These are phyloP conservation scores for Polyporus arcularius DNA, from an alignment of 768 basidiomycete genomes.

Conservation along the genomic window DNA sequence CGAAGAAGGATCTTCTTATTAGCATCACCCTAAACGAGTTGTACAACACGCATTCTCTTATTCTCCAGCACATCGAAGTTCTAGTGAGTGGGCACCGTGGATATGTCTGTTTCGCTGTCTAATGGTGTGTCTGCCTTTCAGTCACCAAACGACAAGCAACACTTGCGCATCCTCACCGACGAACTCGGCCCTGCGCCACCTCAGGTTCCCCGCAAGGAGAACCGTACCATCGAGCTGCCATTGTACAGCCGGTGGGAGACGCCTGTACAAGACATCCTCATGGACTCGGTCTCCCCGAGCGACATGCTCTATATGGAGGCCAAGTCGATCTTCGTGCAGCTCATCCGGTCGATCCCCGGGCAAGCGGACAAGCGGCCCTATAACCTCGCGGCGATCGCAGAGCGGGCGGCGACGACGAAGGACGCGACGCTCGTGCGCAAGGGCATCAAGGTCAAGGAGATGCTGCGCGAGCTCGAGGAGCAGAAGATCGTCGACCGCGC, in stretches of 20 bases:
- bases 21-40: constrained; percentile 98
- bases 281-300: constrained; percentile 95
- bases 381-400: constrained; percentile 85
- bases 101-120: neutral
- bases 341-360: constrained; percentile 91
- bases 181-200: constrained; percentile 92
- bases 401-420: constrained; percentile 95
- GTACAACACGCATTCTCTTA: constrained; percentile 97
- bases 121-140: constrained; percentile 32
- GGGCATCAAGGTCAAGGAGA: constrained; percentile 99
- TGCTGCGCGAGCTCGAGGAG: constrained; percentile 95
- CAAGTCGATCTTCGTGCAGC: constrained; percentile 98
- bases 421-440: constrained; percentile 93
- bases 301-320: constrained; percentile 99
- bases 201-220: constrained; percentile 98
- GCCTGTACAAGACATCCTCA: constrained; percentile 95
- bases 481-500: constrained; percentile 76
- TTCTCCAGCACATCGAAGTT: constrained; percentile 92
- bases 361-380: constrained; percentile 85
- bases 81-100: constrained; percentile 57
- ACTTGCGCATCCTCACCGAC: constrained; percentile 93
- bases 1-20: constrained; percentile 98
- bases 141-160: constrained; percentile 98
- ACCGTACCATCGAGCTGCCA: constrained; percentile 87
- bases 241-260: constrained; percentile 99